These are phyloP conservation scores for Diaporthe velutina DNA, from an alignment of 2,329 filamentous ascomycete species.

Conservation along the genomic window DNA sequence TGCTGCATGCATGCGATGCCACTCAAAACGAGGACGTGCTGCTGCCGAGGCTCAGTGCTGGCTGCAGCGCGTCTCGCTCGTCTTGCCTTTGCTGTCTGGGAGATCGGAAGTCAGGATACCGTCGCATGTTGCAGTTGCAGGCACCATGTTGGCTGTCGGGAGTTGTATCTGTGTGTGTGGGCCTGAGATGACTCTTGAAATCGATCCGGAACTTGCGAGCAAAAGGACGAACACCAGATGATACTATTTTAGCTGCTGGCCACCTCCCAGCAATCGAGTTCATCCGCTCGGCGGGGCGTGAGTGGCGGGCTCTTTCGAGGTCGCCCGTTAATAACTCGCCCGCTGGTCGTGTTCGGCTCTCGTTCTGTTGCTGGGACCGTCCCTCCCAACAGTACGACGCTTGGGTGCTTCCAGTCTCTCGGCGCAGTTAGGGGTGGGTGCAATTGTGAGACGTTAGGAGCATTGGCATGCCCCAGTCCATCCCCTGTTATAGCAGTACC, in stretches of 20 bases:
- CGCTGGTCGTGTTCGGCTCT: background rate
- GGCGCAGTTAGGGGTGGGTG: constrained; percentile 20
- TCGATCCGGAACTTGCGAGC: constrained; percentile 22
- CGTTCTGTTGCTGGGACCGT: background rate
- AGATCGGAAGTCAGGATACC: background rate
- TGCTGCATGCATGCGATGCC: constrained; percentile 5
- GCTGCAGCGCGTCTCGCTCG: background rate
- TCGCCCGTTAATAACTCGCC: constrained; percentile 3
- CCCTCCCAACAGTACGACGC: background rate
- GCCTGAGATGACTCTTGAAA: constrained; percentile 18
- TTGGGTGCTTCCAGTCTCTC: constrained; percentile 10
- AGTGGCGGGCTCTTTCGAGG: background rate
- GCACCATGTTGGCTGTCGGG: background rate
- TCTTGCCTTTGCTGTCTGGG: background rate
- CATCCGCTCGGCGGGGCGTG: constrained; percentile 3
- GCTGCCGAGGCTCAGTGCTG: background rate
- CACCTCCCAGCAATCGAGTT: background rate
- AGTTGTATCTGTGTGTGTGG: constrained; percentile 12
- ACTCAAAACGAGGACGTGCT: constrained; percentile 9
- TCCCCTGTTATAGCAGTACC: constrained; percentile 36
- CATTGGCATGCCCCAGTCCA: constrained; percentile 29
- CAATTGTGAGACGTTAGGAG: constrained; percentile 35
- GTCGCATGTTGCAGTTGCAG: constrained; percentile 25
- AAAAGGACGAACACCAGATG: constrained; percentile 19
- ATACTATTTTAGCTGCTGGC: constrained; percentile 3